A percentile compares a stretch with the other conserved stretches of the same genome.
Conservation (phyloP, 371 early-diverging fungal species). For the Phascolomyces articulosus region DNA sequence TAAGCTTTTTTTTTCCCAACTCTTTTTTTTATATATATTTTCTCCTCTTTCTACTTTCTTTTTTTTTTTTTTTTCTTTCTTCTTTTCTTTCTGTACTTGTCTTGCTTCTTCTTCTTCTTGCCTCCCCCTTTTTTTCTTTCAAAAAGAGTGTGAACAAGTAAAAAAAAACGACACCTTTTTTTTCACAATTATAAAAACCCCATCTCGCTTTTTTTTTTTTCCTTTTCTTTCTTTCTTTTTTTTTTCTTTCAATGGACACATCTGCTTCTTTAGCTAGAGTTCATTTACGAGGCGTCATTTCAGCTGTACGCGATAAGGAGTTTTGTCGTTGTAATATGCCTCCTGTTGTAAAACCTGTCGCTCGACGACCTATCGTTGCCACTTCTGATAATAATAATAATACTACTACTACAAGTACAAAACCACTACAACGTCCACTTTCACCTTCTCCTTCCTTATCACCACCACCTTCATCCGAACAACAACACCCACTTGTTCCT, state of each 20-base stretch:
- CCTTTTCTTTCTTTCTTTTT: neutral
- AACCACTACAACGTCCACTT: neutral
- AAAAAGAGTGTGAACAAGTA: too few species aligned
- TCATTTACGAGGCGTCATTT: constrained; percentile 9
- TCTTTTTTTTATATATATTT: neutral
- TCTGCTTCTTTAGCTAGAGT: constrained; percentile 14
- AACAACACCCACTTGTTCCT: neutral
- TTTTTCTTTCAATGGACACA: constrained; percentile 17
- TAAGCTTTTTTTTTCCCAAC: neutral
- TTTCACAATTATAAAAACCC: neutral
- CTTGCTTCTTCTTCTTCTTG: neutral
- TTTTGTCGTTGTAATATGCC: constrained; percentile 3
- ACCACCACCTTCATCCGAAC: neutral
- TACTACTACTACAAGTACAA: neutral
- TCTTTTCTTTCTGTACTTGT: neutral
- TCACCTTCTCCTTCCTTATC: constrained; percentile 4
- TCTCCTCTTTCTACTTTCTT: neutral
- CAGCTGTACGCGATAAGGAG: constrained; percentile 9
- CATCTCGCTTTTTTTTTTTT: constrained; percentile 2
- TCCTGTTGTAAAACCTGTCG: constrained; percentile 24
- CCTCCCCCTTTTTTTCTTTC: neutral
- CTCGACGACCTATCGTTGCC: constrained; percentile 35
- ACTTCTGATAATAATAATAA: too few species aligned
- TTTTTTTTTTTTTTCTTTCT: neutral
- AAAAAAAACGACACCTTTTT: neutral